phyloP scores from a whole-genome alignment of 495 filamentous ascomycete species.

The Neurospora intermedia region DNA sequence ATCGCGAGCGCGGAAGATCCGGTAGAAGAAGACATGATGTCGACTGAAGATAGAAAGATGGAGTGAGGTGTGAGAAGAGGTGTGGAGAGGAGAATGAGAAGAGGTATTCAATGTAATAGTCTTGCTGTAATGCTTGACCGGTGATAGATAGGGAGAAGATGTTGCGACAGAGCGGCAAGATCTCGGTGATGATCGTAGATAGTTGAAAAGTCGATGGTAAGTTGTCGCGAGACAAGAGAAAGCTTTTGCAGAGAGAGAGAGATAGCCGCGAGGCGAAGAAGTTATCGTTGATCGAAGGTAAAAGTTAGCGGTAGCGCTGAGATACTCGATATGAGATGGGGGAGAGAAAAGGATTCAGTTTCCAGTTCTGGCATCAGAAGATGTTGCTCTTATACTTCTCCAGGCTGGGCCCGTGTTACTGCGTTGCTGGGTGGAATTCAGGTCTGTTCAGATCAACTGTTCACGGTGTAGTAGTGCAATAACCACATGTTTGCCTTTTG shows the following conservation, averaged over 20 bases:
- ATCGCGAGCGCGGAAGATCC: too few species aligned
- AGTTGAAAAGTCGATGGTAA: neutral
- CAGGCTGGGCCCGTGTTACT: neutral
- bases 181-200: neutral
- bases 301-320: neutral
- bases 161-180: neutral
- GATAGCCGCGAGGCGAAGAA: neutral
- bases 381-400: neutral
- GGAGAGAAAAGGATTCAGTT: neutral
- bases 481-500: neutral
- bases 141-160: neutral
- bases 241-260: neutral
- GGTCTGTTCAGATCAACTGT: neutral
- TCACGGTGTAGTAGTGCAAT: neutral
- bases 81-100: neutral
- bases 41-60: neutral
- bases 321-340: neutral
- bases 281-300: neutral
- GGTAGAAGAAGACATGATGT: neutral
- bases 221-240: neutral
- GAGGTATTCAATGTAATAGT: neutral
- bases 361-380: neutral
- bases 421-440: neutral
- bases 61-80: neutral
- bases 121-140: neutral